phyloP scores from a whole-genome alignment of 345 rosid genomes.

The Isatis tinctoria region DNA sequence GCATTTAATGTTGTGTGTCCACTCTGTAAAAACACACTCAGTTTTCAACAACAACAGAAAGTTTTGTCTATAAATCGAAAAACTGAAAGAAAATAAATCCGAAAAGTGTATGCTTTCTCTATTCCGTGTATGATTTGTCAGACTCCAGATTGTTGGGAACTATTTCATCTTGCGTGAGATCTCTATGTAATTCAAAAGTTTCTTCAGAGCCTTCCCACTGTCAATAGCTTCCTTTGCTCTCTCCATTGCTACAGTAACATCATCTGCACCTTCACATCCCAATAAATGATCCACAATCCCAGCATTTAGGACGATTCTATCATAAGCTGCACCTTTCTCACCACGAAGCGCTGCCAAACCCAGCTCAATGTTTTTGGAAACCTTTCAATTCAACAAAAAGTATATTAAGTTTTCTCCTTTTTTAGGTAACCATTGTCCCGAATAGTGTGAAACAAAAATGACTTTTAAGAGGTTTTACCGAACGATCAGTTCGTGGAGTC shows the following conservation, averaged over 20 bases:
- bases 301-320: constrained; percentile 81
- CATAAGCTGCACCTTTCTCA: constrained; percentile 82
- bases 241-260: constrained; percentile 54
- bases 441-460: neutral
- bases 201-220: constrained; percentile 78
- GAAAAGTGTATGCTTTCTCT: constrained; percentile 5
- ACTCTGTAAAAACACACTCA: constrained; percentile 5
- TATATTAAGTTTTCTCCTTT: neutral
- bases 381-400: constrained; percentile 24
- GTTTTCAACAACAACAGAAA: constrained; percentile 1
- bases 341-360: constrained; percentile 83
- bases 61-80: neutral
- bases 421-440: neutral
- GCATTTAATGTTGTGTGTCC: constrained; percentile 11
- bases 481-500: constrained; percentile 91
- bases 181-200: constrained; percentile 72
- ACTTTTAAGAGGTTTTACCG: constrained; percentile 41
- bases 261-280: constrained; percentile 84
- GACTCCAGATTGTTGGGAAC: neutral
- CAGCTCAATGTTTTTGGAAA: constrained; percentile 78
- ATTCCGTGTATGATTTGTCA: constrained; percentile 11
- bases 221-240: constrained; percentile 93
- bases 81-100: neutral
- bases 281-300: constrained; percentile 88
- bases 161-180: constrained; percentile 51